phyloP scores from a whole-genome alignment of 306 rosid species.

The Cicer judaicum region DNA sequence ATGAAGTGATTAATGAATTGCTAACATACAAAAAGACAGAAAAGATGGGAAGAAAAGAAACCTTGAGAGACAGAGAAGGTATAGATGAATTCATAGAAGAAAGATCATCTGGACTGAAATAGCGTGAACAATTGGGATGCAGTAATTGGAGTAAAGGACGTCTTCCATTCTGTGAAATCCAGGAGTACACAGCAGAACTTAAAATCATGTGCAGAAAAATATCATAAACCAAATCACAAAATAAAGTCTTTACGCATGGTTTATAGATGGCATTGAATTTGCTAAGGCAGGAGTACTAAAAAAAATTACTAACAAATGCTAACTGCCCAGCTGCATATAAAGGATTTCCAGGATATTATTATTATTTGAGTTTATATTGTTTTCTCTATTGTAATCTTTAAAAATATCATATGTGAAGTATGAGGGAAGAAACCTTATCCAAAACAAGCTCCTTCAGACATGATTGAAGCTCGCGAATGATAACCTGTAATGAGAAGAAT shows the following conservation, averaged over 20 bases:
- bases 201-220: conserved; percentile 23
- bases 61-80: conserved; percentile 82
- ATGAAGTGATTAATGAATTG: conserved; percentile 37
- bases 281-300: conserved; percentile 2
- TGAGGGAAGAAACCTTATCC: conserved; percentile 71
- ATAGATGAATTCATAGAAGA: conserved; percentile 68
- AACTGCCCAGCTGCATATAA: conserved; percentile 25
- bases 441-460: conserved; percentile 73
- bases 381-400: conserved; percentile 23
- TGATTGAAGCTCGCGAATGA: conserved; percentile 72
- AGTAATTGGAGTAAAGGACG: conserved; percentile 76
- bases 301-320: conserved; percentile 19
- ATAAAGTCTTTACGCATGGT: conserved; percentile 12
- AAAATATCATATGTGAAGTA: conserved; percentile 10
- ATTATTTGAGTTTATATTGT: conserved; percentile 10
- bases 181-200: conserved; percentile 36
- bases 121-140: conserved; percentile 83
- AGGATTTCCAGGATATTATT: conserved; percentile 6
- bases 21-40: conserved; percentile 9
- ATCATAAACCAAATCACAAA: conserved; percentile 1
- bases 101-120: conserved; percentile 81
- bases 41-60: conserved; percentile 41
- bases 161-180: conserved; percentile 77
- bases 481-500: conserved; percentile 58
- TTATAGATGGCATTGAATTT: conserved; percentile 12